A percentile compares a stretch with the other conserved stretches of the same genome.
Evolutionary conservation across 2,329 filamentous ascomycete genomes (phyloP).

Genomic region (Blastomyces parvus): DNA sequence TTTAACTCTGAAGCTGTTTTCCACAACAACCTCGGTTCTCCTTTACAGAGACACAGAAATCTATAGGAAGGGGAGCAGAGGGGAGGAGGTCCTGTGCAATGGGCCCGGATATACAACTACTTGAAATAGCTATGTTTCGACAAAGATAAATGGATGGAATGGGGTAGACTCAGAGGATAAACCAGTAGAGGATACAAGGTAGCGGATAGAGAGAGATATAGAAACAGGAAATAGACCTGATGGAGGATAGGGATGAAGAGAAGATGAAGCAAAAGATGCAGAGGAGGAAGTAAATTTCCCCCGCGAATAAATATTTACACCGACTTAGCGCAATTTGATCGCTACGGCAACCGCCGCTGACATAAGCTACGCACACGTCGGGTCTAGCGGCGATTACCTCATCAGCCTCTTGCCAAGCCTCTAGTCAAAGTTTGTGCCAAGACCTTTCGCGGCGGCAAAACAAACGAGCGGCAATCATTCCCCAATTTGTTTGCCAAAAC

Average conservation of each 20-base stretch:
- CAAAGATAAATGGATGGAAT: slow-evolving; percentile 26
- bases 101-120: slow-evolving; percentile 28
- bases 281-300: slow-evolving; percentile 17
- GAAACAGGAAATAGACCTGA: slow-evolving; percentile 14
- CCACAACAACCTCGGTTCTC: slow-evolving; percentile 19
- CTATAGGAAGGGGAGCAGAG: not conserved
- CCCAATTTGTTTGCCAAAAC: not conserved
- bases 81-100: not conserved
- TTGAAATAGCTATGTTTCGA: slow-evolving; percentile 27
- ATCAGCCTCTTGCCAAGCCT: not conserved
- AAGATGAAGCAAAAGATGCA: slow-evolving; percentile 14
- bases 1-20: not conserved
- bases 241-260: slow-evolving; percentile 19
- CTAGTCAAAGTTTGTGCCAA: slow-evolving; percentile 3
- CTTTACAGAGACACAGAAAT: not conserved
- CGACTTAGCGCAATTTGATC: slow-evolving; percentile 23
- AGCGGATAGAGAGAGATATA: slow-evolving; percentile 16
- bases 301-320: slow-evolving; percentile 32
- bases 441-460: not conserved
- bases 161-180: slow-evolving; percentile 23
- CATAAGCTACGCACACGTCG: slow-evolving; percentile 22
- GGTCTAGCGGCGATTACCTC: not conserved
- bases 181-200: slow-evolving; percentile 19
- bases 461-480: too few relatives aligned
- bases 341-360: slow-evolving; percentile 31